Percentiles rank a stretch among this genome's conserved stretches.
These are phyloP conservation scores for Paratinospora sagittata DNA, from an alignment of 164 flowering plant species.

Conservation along the genomic window DNA sequence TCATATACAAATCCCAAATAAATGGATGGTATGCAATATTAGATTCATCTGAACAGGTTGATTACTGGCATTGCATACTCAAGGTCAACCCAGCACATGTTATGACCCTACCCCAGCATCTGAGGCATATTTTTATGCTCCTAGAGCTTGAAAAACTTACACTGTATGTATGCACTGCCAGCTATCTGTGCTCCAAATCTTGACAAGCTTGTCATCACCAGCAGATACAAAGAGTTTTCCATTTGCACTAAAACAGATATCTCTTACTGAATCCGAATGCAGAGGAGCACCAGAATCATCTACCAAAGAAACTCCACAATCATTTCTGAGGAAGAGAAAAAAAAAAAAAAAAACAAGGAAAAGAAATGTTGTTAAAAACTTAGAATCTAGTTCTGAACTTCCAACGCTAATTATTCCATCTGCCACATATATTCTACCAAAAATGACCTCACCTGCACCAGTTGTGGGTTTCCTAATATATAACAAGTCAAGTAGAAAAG, in stretches of 20 bases:
- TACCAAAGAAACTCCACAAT: conserved; percentile 34
- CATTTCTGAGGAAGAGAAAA: conserved; percentile 28
- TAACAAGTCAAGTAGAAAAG: neutral
- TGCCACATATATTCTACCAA: neutral
- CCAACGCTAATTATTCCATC: neutral
- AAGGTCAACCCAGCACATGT: too few relatives aligned
- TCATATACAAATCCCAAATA: neutral
- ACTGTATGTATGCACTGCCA: conserved; percentile 67
- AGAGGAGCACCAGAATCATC: conserved; percentile 47
- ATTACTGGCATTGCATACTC: too few relatives aligned
- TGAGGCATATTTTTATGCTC: neutral
- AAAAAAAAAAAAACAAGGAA: neutral
- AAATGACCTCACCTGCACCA: too few relatives aligned
- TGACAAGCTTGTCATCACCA: conserved; percentile 92
- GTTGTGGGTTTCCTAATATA: neutral
- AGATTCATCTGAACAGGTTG: neutral
- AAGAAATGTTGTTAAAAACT: neutral
- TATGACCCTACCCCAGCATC: neutral
- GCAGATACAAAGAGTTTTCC: conserved; percentile 76
- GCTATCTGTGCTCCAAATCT: conserved; percentile 66
- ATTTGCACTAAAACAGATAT: conserved; percentile 57
- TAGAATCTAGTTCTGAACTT: neutral
- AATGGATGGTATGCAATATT: neutral
- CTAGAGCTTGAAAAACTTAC: conserved; percentile 39
- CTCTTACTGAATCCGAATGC: conserved; percentile 77